phyloP scores from a whole-genome alignment of 495 filamentous ascomycete genomes.

The Terfezia claveryi region DNA sequence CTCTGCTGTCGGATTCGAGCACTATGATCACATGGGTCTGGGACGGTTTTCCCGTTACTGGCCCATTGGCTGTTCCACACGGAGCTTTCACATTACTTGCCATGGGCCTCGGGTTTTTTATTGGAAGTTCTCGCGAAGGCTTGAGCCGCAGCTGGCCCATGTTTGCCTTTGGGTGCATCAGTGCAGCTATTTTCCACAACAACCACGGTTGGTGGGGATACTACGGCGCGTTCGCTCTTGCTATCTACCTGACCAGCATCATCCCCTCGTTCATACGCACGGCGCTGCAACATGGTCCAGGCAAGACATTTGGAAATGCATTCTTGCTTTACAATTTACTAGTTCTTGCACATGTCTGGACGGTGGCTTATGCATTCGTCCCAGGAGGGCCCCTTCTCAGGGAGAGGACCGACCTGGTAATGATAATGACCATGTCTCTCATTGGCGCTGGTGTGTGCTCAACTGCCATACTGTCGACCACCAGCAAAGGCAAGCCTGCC shows the following conservation, averaged over 20 bases:
- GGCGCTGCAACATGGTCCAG: slow-evolving; percentile 53
- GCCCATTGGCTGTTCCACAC: slow-evolving; percentile 73
- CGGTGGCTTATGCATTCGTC: slow-evolving; percentile 98
- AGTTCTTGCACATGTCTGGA: slow-evolving; percentile 90
- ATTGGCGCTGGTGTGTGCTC: slow-evolving; percentile 76
- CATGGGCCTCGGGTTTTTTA: slow-evolving; percentile 67
- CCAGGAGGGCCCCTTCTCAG: slow-evolving; percentile 82
- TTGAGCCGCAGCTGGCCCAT: slow-evolving; percentile 59
- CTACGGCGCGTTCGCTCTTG: slow-evolving; percentile 54
- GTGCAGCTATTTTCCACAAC: slow-evolving; percentile 50
- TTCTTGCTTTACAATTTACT: slow-evolving; percentile 81
- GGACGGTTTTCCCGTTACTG: slow-evolving; percentile 85
- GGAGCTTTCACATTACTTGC: slow-evolving; percentile 61
- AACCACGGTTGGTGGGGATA: slow-evolving; percentile 63
- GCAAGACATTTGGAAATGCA: slow-evolving; percentile 58
- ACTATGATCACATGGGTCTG: slow-evolving; percentile 99
- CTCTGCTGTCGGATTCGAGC: slow-evolving; percentile 84
- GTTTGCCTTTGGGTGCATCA: slow-evolving; percentile 53
- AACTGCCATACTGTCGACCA: slow-evolving; percentile 31
- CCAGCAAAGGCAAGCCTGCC: slow-evolving; percentile 12
- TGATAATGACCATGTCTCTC: slow-evolving; percentile 61
- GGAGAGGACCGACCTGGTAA: slow-evolving; percentile 89
- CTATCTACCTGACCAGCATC: slow-evolving; percentile 66
- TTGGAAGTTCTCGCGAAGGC: slow-evolving; percentile 49
- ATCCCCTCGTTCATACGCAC: slow-evolving; percentile 52